Conservation (phyloP, 2,329 filamentous ascomycete genomes). For the Pseudonectria foliicola region DNA sequence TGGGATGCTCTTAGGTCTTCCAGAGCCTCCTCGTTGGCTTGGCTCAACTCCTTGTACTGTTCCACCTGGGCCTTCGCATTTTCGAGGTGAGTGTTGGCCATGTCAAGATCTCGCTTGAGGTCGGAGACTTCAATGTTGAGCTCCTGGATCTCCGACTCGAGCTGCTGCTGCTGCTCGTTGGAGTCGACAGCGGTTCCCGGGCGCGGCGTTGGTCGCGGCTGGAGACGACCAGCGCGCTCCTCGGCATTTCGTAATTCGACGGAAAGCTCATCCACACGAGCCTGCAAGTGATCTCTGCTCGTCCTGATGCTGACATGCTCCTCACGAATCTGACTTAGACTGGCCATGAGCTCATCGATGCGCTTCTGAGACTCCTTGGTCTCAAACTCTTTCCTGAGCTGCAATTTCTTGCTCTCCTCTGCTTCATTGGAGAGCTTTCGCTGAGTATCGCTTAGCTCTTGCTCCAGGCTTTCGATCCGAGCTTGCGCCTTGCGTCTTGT, state of each 20-base stretch:
- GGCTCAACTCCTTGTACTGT: conserved; percentile 82
- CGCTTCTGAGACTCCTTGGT: conserved; percentile 80
- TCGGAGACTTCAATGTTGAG: conserved; percentile 77
- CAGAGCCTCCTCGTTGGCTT: conserved; percentile 79
- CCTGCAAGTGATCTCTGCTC: conserved; percentile 79
- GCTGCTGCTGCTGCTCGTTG: conserved; percentile 40
- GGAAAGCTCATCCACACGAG: conserved; percentile 78
- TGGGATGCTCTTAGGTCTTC: conserved; percentile 71
- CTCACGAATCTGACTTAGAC: conserved; percentile 72
- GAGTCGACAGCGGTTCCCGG: conserved; percentile 38
- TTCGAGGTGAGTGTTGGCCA: conserved; percentile 73
- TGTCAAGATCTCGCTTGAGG: conserved; percentile 77
- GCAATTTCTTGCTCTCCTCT: conserved; percentile 76
- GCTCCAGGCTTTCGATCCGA: conserved; percentile 71
- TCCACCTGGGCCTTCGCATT: conserved; percentile 74
- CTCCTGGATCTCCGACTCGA: conserved; percentile 64
- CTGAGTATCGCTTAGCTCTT: conserved; percentile 70
- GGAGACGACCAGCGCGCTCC: conserved; percentile 74
- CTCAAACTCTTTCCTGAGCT: conserved; percentile 84
- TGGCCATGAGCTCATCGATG: conserved; percentile 83
- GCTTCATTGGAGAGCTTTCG: conserved; percentile 75
- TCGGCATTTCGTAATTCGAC: conserved; percentile 85
- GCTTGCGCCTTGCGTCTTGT: conserved; percentile 70
- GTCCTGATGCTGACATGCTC: conserved; percentile 83
- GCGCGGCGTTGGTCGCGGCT: conserved; percentile 67